A percentile compares a stretch with the other conserved stretches of the same genome.
These are phyloP conservation scores for Leishmania amazonensis DNA, from an alignment of 208 protist genomes.

Conservation along the genomic window DNA sequence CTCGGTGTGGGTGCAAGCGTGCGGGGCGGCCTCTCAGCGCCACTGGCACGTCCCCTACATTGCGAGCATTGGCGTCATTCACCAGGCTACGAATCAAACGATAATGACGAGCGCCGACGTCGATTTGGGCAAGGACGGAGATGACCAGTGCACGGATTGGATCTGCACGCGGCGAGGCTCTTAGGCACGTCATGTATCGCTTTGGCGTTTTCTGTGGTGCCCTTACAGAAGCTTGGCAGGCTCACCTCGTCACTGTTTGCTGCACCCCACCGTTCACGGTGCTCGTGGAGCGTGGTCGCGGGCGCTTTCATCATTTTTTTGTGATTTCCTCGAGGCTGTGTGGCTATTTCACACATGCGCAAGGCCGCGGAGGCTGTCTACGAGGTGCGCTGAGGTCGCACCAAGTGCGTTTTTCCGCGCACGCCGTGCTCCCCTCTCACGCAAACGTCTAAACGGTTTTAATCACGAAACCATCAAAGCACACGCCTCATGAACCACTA, in stretches of 20 bases:
- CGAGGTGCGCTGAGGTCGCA: neutral
- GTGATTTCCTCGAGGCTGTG: neutral
- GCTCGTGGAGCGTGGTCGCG: neutral
- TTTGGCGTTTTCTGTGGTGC: neutral
- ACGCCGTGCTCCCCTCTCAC: neutral
- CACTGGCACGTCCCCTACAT: constrained; percentile 89
- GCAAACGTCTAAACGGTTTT: neutral
- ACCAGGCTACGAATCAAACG: constrained; percentile 74
- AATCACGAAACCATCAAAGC: neutral
- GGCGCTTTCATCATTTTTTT: neutral
- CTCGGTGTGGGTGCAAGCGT: constrained; percentile 81
- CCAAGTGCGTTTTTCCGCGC: neutral
- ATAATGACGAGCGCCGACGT: constrained; percentile 41
- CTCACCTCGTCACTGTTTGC: neutral
- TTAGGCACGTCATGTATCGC: neutral
- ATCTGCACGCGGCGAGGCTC: constrained; percentile 53
- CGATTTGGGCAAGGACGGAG: constrained; percentile 77
- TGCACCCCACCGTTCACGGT: neutral
- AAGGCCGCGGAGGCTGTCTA: neutral
- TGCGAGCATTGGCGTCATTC: constrained; percentile 48
- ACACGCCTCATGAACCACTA: neutral
- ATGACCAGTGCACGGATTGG: constrained; percentile 81
- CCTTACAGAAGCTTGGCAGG: neutral
- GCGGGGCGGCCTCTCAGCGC: constrained; percentile 5
- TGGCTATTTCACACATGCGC: neutral